These are phyloP conservation scores for Fusarium lyarnte DNA, from an alignment of 2,329 filamentous ascomycete genomes.

Conservation along the genomic window DNA sequence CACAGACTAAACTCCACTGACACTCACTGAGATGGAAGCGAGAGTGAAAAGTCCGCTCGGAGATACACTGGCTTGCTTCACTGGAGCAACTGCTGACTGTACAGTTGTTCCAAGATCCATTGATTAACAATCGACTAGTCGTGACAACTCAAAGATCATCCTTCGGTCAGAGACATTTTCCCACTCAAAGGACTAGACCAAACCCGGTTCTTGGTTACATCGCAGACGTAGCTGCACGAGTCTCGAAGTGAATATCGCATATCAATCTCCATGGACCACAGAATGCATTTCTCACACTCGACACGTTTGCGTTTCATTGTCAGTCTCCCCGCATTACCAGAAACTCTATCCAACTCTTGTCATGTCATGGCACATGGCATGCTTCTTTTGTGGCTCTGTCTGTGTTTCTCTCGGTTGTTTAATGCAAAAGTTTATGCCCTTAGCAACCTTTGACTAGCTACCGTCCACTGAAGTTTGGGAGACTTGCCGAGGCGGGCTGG, in stretches of 20 bases:
- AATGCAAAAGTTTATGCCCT: slow-evolving; percentile 5
- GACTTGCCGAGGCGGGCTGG: slow-evolving; percentile 1
- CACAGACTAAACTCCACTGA: slow-evolving; percentile 10
- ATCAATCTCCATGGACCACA: not conserved
- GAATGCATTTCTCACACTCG: not conserved
- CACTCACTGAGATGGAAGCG: not conserved
- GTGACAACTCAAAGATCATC: not conserved
- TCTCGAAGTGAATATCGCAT: slow-evolving; percentile 1
- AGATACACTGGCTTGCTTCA: not conserved
- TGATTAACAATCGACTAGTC: not conserved
- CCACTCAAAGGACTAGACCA: not conserved
- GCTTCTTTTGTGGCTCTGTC: not conserved
- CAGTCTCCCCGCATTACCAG: slow-evolving; percentile 19
- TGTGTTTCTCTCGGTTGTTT: not conserved
- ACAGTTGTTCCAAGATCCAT: not conserved
- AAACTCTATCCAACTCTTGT: slow-evolving; percentile 18
- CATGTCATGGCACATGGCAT: slow-evolving; percentile 18
- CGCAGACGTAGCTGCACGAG: slow-evolving; percentile 14
- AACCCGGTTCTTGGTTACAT: slow-evolving; percentile 1
- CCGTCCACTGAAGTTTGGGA: not conserved
- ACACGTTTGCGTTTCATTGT: slow-evolving; percentile 3
- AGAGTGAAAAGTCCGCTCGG: slow-evolving; percentile 19
- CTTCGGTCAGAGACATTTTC: not conserved
- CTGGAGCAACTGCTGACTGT: not conserved
- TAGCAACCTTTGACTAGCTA: not conserved